These are phyloP conservation scores for Agrocybe chaxingu DNA, from an alignment of 768 basidiomycete genomes.

Conservation along the genomic window DNA sequence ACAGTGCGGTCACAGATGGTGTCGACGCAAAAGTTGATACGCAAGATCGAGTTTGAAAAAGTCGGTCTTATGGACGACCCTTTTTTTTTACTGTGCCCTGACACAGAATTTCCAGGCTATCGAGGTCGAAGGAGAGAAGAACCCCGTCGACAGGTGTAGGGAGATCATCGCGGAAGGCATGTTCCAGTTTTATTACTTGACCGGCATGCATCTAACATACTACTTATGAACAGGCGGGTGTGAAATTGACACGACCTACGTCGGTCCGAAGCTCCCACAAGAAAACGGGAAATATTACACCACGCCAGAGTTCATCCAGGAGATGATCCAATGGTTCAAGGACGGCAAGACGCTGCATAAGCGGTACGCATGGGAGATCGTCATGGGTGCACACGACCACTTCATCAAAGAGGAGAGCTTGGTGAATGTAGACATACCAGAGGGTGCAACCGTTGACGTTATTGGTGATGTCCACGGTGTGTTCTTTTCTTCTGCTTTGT, in stretches of 20 bases:
- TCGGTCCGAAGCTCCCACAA: slow-evolving; percentile 66
- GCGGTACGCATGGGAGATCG: slow-evolving; percentile 94
- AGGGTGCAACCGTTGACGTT: slow-evolving; percentile 84
- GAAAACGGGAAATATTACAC: slow-evolving; percentile 71
- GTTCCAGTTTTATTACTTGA: slow-evolving; percentile 9
- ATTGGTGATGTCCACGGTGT: slow-evolving; percentile 95
- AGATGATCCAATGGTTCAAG: slow-evolving; percentile 92
- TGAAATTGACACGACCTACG: slow-evolving; percentile 68
- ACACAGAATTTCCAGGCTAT: slow-evolving; percentile 60
- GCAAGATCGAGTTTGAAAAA: slow-evolving; percentile 91
- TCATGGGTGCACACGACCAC: slow-evolving; percentile 76
- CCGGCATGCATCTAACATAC: background rate
- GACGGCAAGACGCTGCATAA: slow-evolving; percentile 88
- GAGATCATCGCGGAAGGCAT: slow-evolving; percentile 79
- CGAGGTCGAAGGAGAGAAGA: slow-evolving; percentile 86
- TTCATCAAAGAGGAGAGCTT: slow-evolving; percentile 79
- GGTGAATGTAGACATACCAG: slow-evolving; percentile 69
- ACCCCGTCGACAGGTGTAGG: slow-evolving; percentile 66
- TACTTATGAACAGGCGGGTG: slow-evolving; percentile 58
- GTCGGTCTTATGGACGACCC: slow-evolving; percentile 28
- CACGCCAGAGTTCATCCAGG: slow-evolving; percentile 72
- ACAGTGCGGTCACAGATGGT: slow-evolving; percentile 76
- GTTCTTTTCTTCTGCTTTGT: slow-evolving; percentile 12
- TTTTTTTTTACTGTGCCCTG: background rate
- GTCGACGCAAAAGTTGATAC: slow-evolving; percentile 87